Evolutionary conservation across 495 filamentous ascomycete genomes (phyloP).

Genomic region (Penicillium coprophilum): DNA sequence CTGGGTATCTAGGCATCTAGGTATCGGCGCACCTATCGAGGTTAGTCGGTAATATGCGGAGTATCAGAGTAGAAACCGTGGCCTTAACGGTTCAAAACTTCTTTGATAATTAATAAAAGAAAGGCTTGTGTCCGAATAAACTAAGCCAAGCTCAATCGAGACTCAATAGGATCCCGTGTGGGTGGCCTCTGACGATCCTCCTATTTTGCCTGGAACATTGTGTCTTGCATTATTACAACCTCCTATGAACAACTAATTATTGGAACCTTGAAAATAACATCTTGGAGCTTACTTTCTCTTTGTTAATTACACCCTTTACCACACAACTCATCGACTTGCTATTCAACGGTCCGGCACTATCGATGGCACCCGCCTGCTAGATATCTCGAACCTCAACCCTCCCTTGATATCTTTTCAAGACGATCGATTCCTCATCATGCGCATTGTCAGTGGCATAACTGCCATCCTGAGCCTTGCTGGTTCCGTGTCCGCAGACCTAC

Average conservation of each 20-base stretch:
- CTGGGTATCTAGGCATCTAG: not conserved
- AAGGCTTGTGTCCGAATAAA: not conserved
- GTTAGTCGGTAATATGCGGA: too few relatives aligned
- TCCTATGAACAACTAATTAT: constrained; percentile 5
- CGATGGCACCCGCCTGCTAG: constrained; percentile 30
- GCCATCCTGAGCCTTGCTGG: constrained; percentile 37
- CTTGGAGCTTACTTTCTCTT: not conserved
- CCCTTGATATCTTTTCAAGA: constrained; percentile 9
- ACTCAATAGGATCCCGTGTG: constrained; percentile 16
- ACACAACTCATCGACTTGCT: not conserved
- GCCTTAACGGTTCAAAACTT: not conserved
- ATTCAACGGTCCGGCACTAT: constrained; percentile 13
- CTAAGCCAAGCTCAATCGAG: not conserved
- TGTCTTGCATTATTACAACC: not conserved
- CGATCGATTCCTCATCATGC: constrained; percentile 31
- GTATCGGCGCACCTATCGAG: too few relatives aligned
- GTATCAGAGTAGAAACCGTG: not conserved
- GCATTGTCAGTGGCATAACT: constrained; percentile 40
- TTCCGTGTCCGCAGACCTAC: constrained; percentile 43
- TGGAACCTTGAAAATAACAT: not conserved
- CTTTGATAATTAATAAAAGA: not conserved
- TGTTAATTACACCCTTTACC: not conserved
- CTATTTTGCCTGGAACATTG: constrained; percentile 16
- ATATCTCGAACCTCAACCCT: constrained; percentile 1
- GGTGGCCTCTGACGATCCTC: constrained; percentile 24